phyloP scores from a whole-genome alignment of 208 protist species.

The Trypanosoma boissoni region DNA sequence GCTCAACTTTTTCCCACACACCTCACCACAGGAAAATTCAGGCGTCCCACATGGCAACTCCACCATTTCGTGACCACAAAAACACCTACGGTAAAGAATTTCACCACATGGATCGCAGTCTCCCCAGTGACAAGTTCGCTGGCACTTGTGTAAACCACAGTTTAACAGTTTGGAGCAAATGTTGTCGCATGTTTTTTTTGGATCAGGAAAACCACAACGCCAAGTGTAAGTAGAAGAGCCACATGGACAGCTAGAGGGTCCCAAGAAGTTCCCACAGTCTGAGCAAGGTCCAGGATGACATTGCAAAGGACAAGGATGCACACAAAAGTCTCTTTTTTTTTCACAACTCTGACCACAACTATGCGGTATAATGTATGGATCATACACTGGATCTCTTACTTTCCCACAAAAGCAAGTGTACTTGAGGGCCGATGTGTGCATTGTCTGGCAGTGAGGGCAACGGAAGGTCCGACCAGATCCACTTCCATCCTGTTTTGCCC shows the following conservation, averaged over 20 bases:
- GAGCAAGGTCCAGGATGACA: conserved; percentile 79
- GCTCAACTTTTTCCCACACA: conserved; percentile 45
- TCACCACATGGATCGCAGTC: conserved; percentile 38
- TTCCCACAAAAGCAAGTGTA: conserved; percentile 77
- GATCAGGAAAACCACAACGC: conserved; percentile 58
- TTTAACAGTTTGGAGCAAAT: conserved; percentile 41
- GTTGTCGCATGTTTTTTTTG: conserved; percentile 48
- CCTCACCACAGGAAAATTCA: conserved; percentile 42
- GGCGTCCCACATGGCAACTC: conserved; percentile 35
- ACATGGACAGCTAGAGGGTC: conserved; percentile 50
- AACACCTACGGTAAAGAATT: conserved; percentile 25
- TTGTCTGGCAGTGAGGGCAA: conserved; percentile 50
- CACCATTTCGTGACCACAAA: conserved; percentile 33
- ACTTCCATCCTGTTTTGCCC: conserved; percentile 34
- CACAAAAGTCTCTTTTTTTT: conserved; percentile 34
- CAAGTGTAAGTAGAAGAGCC: conserved; percentile 64
- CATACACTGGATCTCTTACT: conserved; percentile 45
- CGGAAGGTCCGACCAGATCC: conserved; percentile 34
- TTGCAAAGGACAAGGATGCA: conserved; percentile 50
- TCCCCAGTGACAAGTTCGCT: conserved; percentile 45
- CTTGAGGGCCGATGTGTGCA: conserved; percentile 23
- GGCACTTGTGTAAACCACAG: conserved; percentile 56
- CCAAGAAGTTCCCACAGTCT: conserved; percentile 40
- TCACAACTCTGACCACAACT: conserved; percentile 72
- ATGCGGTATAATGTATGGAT: conserved; percentile 71